Evolutionary conservation across 139 green algal species (phyloP).

Genomic region (Desmodesmus armatus): DNA sequence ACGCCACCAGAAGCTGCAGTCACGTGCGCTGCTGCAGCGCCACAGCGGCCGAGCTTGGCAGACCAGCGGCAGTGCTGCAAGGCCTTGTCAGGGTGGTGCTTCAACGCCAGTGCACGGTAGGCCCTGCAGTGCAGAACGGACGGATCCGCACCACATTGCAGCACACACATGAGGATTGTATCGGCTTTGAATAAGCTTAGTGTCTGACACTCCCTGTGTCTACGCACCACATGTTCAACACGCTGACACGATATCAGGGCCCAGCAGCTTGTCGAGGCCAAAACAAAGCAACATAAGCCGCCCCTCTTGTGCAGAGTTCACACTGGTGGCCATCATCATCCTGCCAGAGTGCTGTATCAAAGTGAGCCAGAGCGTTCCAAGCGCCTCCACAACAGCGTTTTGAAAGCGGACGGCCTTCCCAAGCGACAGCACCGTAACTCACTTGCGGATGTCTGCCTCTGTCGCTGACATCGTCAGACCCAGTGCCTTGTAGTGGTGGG

Average conservation of each 20-base stretch:
- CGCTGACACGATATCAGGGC: too few species aligned
- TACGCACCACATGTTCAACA: too few species aligned
- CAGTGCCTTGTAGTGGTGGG: constrained; percentile 77
- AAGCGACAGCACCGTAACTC: not conserved
- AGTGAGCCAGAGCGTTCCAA: too few species aligned
- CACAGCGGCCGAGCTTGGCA: not conserved
- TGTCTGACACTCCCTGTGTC: too few species aligned
- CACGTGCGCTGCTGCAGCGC: not conserved
- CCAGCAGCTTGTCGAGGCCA: too few species aligned
- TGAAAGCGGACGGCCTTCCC: not conserved
- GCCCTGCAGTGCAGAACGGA: constrained; percentile 35
- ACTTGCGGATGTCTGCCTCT: constrained; percentile 41
- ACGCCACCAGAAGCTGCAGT: not conserved
- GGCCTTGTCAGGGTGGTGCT: constrained; percentile 80
- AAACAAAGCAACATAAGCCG: too few species aligned
- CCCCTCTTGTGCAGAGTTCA: too few species aligned
- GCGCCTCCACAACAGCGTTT: too few species aligned
- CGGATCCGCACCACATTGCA: not conserved
- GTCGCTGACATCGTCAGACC: constrained; percentile 48
- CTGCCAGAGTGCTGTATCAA: too few species aligned
- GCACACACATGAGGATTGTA: not conserved
- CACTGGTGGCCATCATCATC: too few species aligned
- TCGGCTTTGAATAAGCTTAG: too few species aligned
- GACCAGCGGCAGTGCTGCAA: constrained; percentile 47
- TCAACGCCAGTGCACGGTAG: constrained; percentile 69